Evolutionary conservation across 805 yeast genomes (phyloP).

Genomic region (Ogataea siamensis): DNA sequence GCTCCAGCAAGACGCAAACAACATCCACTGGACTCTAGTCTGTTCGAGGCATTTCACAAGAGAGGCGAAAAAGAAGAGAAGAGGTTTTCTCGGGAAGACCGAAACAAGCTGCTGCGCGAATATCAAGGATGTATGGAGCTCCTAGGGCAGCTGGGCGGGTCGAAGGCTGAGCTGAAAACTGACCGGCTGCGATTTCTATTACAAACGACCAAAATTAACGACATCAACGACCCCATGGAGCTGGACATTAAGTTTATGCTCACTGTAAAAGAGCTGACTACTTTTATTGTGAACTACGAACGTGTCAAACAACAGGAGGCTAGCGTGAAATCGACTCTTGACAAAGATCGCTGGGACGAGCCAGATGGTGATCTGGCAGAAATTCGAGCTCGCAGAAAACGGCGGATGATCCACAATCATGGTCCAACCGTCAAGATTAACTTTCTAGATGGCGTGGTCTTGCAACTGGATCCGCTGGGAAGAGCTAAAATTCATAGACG

Average conservation of each 20-base stretch:
- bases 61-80: conserved; percentile 65
- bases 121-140: conserved; percentile 52
- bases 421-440: conserved; percentile 40
- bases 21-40: conserved; percentile 49
- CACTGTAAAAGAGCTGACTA: conserved; percentile 48
- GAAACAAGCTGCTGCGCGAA: conserved; percentile 51
- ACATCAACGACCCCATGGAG: conserved; percentile 49
- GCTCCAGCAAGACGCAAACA: background rate
- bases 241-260: conserved; percentile 47
- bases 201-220: conserved; percentile 40
- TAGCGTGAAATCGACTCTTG: conserved; percentile 30
- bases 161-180: conserved; percentile 18
- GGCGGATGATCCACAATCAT: conserved; percentile 24
- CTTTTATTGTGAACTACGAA: conserved; percentile 38
- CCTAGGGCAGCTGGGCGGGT: conserved; percentile 36
- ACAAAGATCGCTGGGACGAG: conserved; percentile 32
- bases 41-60: conserved; percentile 49
- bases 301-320: conserved; percentile 38
- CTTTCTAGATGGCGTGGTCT: conserved; percentile 37
- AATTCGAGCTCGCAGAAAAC: conserved; percentile 14
- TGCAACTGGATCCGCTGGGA: conserved; percentile 41
- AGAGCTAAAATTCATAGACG: conserved; percentile 22
- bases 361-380: conserved; percentile 15
- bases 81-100: conserved; percentile 54
- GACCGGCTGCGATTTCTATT: conserved; percentile 13